phyloP scores from a whole-genome alignment of 805 yeast genomes.

The Candida coleopterorum region DNA sequence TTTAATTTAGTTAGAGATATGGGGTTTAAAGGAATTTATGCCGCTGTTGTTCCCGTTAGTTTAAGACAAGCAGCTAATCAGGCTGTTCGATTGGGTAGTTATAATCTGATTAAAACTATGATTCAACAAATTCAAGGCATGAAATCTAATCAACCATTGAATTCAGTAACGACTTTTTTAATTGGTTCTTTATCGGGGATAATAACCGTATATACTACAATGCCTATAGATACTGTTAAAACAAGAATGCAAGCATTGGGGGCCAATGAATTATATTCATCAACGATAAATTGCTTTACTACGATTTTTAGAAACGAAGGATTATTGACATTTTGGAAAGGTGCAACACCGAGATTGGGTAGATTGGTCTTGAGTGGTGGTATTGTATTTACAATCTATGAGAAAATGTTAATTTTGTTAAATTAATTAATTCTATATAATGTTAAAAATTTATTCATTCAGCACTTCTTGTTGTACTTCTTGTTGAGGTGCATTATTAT shows the following conservation, averaged over 20 bases:
- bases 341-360: constrained; percentile 95
- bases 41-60: constrained; percentile 89
- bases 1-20: constrained; percentile 64
- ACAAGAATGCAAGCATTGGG: constrained; percentile 96
- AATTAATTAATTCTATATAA: constrained; percentile 18
- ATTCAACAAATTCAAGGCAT: constrained; percentile 66
- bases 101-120: constrained; percentile 77
- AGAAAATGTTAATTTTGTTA: constrained; percentile 70
- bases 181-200: constrained; percentile 91
- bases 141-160: constrained; percentile 67
- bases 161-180: constrained; percentile 74
- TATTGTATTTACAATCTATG: constrained; percentile 93
- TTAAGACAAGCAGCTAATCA: constrained; percentile 94
- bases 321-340: constrained; percentile 89
- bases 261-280: constrained; percentile 61
- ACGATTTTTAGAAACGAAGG: constrained; percentile 86
- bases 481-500: constrained; percentile 12
- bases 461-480: constrained; percentile 4
- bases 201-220: constrained; percentile 85
- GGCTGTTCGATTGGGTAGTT: constrained; percentile 90
- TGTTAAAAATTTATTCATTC: too few relatives aligned
- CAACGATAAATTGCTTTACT: constrained; percentile 78
- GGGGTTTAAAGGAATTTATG: constrained; percentile 79
- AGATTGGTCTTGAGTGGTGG: constrained; percentile 93
- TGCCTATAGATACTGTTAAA: constrained; percentile 95